These are phyloP conservation scores for Pythium aphanidermatum DNA, from an alignment of 352 stramenopile species.

Conservation along the genomic window DNA sequence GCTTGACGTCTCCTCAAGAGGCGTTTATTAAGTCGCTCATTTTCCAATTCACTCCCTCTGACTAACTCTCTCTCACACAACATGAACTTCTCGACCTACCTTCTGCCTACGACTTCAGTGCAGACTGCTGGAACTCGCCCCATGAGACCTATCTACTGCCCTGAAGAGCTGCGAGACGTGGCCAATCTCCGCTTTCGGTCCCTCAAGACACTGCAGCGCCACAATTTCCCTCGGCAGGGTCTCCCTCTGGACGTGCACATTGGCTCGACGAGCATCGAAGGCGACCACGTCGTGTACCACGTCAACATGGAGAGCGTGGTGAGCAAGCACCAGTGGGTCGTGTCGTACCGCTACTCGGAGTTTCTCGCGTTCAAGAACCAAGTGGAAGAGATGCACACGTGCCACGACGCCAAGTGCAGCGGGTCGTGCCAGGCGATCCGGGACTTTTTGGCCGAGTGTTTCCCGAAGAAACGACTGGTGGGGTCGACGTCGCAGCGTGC, in stretches of 20 bases:
- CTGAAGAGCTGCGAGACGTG: slow-evolving; percentile 5
- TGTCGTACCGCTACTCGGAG: slow-evolving; percentile 62
- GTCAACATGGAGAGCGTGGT: slow-evolving; percentile 39
- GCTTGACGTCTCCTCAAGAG: no score
- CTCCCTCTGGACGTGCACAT: slow-evolving; percentile 46
- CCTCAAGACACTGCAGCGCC: slow-evolving; percentile 24
- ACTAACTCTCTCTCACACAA: neutral
- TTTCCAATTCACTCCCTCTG: no score
- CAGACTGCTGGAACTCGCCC: no score
- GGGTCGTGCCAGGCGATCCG: slow-evolving; percentile 66
- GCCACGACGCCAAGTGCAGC: slow-evolving; percentile 40
- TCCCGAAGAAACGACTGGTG: slow-evolving; percentile 50
- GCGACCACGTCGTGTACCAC: slow-evolving; percentile 43
- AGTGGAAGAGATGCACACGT: slow-evolving; percentile 49
- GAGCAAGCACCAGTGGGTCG: slow-evolving; percentile 38
- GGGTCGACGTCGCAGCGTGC: slow-evolving; percentile 27
- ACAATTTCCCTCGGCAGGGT: slow-evolving; percentile 8
- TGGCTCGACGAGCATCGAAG: slow-evolving; percentile 24
- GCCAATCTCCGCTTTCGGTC: slow-evolving; percentile 24
- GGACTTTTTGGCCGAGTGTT: slow-evolving; percentile 50
- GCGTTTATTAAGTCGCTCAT: no score
- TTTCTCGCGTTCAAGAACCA: slow-evolving; percentile 45
- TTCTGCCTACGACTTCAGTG: slow-evolving; percentile 5
- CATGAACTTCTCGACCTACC: slow-evolving; percentile 18
- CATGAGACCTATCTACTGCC: slow-evolving; percentile 4